Evolutionary conservation across 192 early-diverging fungal species (phyloP), one percentile per base, ranked within the genome.

Genomic region (Allomyces javanicus): DNA sequence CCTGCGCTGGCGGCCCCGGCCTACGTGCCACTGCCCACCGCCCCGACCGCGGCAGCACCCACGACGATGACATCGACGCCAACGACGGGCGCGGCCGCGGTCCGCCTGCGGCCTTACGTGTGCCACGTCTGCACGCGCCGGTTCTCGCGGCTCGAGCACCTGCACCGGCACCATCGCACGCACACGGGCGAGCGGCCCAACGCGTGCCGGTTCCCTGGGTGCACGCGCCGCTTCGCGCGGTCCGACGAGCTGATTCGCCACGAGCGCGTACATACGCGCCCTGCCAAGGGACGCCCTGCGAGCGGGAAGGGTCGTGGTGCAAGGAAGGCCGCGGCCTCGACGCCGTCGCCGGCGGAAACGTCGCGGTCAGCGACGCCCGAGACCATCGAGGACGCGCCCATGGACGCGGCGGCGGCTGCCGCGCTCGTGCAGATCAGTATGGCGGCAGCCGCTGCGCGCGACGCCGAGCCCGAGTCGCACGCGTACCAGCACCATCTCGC

Each of bases 151-250:
- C 76, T 87, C 10, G 87, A 87, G 73, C 87, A 89, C 72, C 85
- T 86, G 73, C 88, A 85, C 9, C 80, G 87, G 43, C 90, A 92
- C 68, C 83, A 87, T 62, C 82, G 86, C 71, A 89, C 86, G 9
- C 90, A 92, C 72, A 92, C 90, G 1, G 90, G 90, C 63, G 90
- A 92, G 74, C 84, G 85, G 64, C 90, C 90, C 6, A 85, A 89
- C 70, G 76, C 77, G 23, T 92, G 90, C 74, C 81, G 81, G 44
- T 84, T 83, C 66, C 76, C 83, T 27, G 85, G 85, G 66, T 92
- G 90, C 73, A 82, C 83, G 67, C 87, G 88, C 74, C 81, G 81
- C 25, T 92, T 92, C 68, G 85, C 85, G 12, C 78, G 88, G 55
- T 85, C 82, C 10, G 87, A 87, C 69, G 89, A 91, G 72, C 79